Evolutionary conservation across 1,284 basidiomycete species (phyloP), one percentile per base, ranked within the genome.

Genomic region (Microbotryum silenes-acaulis): DNA sequence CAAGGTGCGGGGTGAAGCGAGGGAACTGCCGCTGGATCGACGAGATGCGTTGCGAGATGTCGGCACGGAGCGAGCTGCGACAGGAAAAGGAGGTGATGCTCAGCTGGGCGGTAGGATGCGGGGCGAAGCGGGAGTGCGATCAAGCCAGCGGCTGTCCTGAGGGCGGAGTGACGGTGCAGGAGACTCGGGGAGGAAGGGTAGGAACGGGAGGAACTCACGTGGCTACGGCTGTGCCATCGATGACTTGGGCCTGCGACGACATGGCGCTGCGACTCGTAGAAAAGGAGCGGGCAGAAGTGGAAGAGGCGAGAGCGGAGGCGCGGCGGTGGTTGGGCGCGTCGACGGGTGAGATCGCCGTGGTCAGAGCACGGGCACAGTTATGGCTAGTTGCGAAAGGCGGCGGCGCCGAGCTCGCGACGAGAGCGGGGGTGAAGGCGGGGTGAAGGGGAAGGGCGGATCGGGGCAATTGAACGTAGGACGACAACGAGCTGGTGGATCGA

Each of bases 161-260:
- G 4, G 27, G n/a, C 10, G 37, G 46, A 44, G 31, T 14, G n/a
- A 25, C 6, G 16, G 51, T 48, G 20, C 51, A n/a, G 12, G 51
- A 25, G 51, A 4, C 12, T 21, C 23, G 16, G 20, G 12, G 1
- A 88, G 85, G 48, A 23, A 23, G n/a, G n/a, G n/a, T n/a, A 23
- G 23, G 23, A 23, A 23, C 23, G 89, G 81, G 29, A 86, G 79
- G n/a, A 90, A 89, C 82, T 67, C 72, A 93, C 92, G 89, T 90
- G 71, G 94, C 91, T 66, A 94, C 79, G 51, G 83, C 84, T 57
- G 83, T 91, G 33, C 94, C 94, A 73, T 97, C 91, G 74, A 98
- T 91, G 72, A 87, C 75, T 71, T 81, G 71, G 49, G 74, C 74
- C 21, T 50, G 6, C 61, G 29, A 54, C 44, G 6, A 23, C 18